Percentiles rank a stretch among this genome's conserved stretches.
These are phyloP conservation scores for Lineolata rhizophorae DNA, from an alignment of 495 filamentous ascomycete genomes.

Conservation along the genomic window DNA sequence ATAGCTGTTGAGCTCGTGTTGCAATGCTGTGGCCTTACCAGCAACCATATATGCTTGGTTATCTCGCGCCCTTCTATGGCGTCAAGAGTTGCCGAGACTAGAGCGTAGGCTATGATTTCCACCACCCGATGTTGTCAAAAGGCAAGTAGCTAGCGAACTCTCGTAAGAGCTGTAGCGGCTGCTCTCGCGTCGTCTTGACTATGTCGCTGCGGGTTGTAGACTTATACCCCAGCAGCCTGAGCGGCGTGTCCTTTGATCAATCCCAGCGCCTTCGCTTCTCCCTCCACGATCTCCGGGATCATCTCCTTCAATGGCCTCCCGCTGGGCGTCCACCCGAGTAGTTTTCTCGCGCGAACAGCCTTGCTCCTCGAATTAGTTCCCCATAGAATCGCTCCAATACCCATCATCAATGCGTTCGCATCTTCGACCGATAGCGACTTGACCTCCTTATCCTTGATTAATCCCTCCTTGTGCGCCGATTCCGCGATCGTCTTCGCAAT, in stretches of 20 bases:
- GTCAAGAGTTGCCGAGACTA: too few species aligned
- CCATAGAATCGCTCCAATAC: conserved; percentile 16
- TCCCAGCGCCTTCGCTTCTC: conserved; percentile 20
- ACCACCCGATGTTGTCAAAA: too few species aligned
- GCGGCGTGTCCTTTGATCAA: conserved; percentile 18
- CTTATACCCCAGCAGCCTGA: conserved; percentile 14
- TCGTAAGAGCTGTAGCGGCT: too few species aligned
- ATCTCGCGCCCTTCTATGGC: too few species aligned
- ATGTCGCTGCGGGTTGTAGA: too few species aligned
- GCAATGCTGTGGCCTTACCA: too few species aligned
- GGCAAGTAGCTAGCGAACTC: too few species aligned
- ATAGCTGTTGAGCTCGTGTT: too few species aligned
- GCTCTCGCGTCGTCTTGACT: too few species aligned
- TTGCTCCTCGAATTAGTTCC: conserved; percentile 36
- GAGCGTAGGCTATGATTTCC: too few species aligned
- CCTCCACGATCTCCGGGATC: conserved; percentile 24
- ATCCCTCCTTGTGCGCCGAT: conserved; percentile 38
- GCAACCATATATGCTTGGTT: too few species aligned
- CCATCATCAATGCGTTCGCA: too few species aligned
- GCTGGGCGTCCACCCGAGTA: conserved; percentile 38
- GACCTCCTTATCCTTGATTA: conserved; percentile 34
- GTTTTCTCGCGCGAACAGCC: conserved; percentile 31
- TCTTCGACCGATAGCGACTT: conserved; percentile 12
- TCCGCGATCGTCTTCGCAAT: conserved; percentile 36
- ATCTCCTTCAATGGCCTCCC: conserved; percentile 26